phyloP scores from a whole-genome alignment of 164 flowering plant genomes.

The Akebia trifoliata region DNA sequence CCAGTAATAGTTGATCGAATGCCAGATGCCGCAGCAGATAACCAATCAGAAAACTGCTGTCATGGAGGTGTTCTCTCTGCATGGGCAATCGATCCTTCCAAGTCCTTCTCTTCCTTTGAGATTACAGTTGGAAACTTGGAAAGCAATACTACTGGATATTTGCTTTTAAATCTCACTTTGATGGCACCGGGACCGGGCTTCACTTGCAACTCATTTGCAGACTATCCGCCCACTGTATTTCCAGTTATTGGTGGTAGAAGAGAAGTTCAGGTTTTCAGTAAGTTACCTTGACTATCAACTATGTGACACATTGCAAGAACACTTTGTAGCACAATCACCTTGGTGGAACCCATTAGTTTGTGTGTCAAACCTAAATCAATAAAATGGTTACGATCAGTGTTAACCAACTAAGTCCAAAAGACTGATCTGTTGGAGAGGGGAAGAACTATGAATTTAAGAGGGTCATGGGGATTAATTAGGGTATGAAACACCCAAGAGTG shows the following conservation, averaged over 20 bases:
- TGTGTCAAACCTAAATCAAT: too few species aligned
- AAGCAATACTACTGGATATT: slow-evolving; percentile 8
- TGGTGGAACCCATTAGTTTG: too few species aligned
- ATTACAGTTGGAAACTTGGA: slow-evolving; percentile 40
- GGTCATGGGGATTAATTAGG: too few species aligned
- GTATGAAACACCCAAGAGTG: too few species aligned
- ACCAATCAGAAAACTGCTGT: slow-evolving; percentile 44
- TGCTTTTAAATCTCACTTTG: slow-evolving; percentile 42
- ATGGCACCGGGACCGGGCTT: slow-evolving; percentile 62
- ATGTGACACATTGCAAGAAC: too few species aligned
- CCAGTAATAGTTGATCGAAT: slow-evolving; percentile 42
- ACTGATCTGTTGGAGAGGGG: too few species aligned
- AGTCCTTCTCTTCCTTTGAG: slow-evolving; percentile 44
- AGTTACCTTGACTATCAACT: slow-evolving; percentile 24
- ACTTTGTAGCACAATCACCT: too few species aligned
- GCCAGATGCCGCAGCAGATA: slow-evolving; percentile 33
- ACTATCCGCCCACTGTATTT: slow-evolving; percentile 39
- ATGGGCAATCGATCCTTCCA: slow-evolving; percentile 33
- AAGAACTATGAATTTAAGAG: too few species aligned
- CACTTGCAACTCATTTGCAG: slow-evolving; percentile 38
- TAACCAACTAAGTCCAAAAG: too few species aligned
- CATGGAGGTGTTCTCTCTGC: slow-evolving; percentile 43
- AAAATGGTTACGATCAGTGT: too few species aligned
- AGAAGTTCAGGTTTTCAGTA: slow-evolving; percentile 49
- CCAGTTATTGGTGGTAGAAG: slow-evolving; percentile 34